Conservation (phyloP, 495 filamentous ascomycete species). For the Pseudoneurospora amorphoporcata region DNA sequence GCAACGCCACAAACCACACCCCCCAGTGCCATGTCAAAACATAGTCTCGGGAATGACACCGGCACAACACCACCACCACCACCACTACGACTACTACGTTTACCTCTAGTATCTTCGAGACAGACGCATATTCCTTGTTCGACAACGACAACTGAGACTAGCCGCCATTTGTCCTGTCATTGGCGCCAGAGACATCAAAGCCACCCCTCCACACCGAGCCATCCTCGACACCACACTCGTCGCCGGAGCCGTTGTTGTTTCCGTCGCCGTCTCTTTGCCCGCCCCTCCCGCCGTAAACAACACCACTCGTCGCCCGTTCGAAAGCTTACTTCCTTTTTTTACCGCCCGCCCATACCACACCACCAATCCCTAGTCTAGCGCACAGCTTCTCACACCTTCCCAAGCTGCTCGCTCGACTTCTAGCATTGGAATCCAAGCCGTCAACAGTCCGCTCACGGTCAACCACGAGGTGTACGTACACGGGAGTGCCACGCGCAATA, state of each 20-base stretch:
- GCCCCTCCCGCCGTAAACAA: neutral
- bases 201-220: neutral
- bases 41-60: neutral
- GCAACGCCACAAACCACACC: neutral
- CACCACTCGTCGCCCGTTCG: neutral
- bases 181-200: neutral
- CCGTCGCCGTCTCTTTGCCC: neutral
- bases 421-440: neutral
- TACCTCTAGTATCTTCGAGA: neutral
- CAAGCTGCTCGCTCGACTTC: neutral
- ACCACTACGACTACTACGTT: neutral
- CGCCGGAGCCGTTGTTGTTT: neutral
- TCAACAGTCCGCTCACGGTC: neutral
- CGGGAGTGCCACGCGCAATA: neutral
- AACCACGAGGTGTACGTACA: neutral
- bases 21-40: neutral
- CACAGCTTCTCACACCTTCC: neutral
- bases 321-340: neutral
- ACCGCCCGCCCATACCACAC: neutral
- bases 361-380: neutral
- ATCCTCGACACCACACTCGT: neutral
- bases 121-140: neutral
- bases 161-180: neutral
- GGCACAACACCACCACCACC: neutral
- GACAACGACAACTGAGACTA: neutral